Percentiles rank a stretch among this genome's conserved stretches.
These are phyloP conservation scores for Neonectria neomacrospora DNA, from an alignment of 2,329 filamentous ascomycete genomes.

Conservation along the genomic window DNA sequence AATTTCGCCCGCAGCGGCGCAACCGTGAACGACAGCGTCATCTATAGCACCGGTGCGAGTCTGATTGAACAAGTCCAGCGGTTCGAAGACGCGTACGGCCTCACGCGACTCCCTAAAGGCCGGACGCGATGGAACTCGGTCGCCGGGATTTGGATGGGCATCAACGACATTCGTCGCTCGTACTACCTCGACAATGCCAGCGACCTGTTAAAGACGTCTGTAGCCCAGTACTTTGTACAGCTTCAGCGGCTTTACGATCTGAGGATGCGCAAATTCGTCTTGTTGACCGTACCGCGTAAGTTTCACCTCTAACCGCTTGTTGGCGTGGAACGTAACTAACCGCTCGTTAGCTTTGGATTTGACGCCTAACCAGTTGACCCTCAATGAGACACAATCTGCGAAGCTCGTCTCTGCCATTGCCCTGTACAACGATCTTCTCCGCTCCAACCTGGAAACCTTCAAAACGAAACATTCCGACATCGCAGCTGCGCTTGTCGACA, in stretches of 20 bases:
- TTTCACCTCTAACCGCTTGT: not conserved
- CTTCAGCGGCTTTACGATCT: slow-evolving; percentile 12
- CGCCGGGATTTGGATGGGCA: slow-evolving; percentile 7
- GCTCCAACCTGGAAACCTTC: slow-evolving; percentile 8
- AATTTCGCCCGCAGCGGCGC: slow-evolving; percentile 5
- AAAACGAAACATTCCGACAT: slow-evolving; percentile 9
- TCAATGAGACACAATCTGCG: slow-evolving; percentile 6
- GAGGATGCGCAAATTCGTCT: slow-evolving; percentile 11
- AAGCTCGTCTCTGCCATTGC: slow-evolving; percentile 15
- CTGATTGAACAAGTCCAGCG: not conserved
- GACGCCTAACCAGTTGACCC: slow-evolving; percentile 1
- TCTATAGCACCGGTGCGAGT: not conserved
- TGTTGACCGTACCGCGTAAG: slow-evolving; percentile 15
- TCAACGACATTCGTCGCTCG: slow-evolving; percentile 3
- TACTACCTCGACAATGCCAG: slow-evolving; percentile 7
- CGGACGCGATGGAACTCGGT: not conserved
- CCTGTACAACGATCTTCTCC: slow-evolving; percentile 16
- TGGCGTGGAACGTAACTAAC: not conserved
- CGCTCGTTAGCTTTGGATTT: slow-evolving; percentile 7
- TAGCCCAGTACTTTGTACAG: slow-evolving; percentile 14
- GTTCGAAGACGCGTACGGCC: slow-evolving; percentile 1
- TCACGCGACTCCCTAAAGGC: not conserved
- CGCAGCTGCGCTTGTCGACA: slow-evolving; percentile 6
- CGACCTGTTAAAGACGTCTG: not conserved
- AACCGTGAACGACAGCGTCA: not conserved